These are phyloP conservation scores for Globisporangium barbulae DNA, from an alignment of 352 stramenopile genomes.

Conservation along the genomic window DNA sequence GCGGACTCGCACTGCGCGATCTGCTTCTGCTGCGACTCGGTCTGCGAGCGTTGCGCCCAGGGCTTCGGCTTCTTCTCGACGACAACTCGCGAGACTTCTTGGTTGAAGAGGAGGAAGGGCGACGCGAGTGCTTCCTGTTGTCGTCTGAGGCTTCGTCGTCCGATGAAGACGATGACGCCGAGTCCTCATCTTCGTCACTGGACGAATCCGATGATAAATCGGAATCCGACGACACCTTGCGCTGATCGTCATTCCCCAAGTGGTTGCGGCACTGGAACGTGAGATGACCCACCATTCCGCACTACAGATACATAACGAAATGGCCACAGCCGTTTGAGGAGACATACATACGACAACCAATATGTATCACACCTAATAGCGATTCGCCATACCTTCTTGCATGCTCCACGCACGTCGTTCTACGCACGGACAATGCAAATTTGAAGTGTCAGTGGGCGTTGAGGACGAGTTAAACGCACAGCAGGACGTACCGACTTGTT, in stretches of 20 bases:
- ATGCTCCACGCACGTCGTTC: conserved; percentile 75
- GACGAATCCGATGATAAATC: conserved; percentile 19
- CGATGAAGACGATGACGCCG: background rate
- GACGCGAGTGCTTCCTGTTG: conserved; percentile 6
- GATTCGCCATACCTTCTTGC: conserved; percentile 62
- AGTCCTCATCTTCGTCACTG: conserved; percentile 31
- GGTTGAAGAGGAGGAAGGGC: background rate
- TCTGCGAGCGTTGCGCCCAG: background rate
- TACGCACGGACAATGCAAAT: conserved; percentile 18
- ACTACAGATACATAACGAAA: conserved; percentile 31
- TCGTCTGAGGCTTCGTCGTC: conserved; percentile 8
- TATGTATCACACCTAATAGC: background rate
- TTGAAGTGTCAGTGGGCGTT: too few species aligned
- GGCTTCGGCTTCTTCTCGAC: conserved; percentile 14
- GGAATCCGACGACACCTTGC: conserved; percentile 29
- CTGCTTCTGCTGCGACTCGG: conserved; percentile 9
- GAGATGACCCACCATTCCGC: conserved; percentile 89
- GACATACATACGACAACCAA: background rate
- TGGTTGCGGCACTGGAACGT: conserved; percentile 90
- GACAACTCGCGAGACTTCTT: conserved; percentile 13
- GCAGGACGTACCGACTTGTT: conserved; percentile 82
- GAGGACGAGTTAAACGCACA: background rate
- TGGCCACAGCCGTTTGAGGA: background rate
- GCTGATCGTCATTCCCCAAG: conserved; percentile 44
- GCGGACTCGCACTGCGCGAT: conserved; percentile 16